Conservation (phyloP, 495 filamentous ascomycete species). For the Bacidia gigantensis region DNA sequence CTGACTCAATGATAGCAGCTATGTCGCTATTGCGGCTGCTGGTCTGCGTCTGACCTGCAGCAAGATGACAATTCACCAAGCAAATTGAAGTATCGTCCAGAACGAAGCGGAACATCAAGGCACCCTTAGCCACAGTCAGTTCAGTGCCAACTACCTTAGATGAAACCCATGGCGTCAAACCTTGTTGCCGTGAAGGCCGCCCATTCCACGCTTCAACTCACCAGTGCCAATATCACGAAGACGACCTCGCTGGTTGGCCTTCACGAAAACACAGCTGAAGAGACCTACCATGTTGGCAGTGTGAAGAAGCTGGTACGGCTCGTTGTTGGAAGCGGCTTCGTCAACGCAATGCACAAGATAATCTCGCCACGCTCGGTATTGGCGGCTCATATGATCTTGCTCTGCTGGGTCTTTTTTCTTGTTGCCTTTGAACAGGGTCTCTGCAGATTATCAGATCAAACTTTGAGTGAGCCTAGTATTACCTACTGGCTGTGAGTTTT, state of each 20-base stretch:
- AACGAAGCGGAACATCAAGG: conserved; percentile 78
- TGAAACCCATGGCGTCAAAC: too few relatives aligned
- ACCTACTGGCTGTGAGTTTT: conserved; percentile 83
- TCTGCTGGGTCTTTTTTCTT: conserved; percentile 86
- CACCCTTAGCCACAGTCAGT: conserved; percentile 39
- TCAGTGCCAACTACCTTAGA: neutral
- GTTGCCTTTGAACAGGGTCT: conserved; percentile 35
- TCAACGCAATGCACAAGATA: conserved; percentile 69
- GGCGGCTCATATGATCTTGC: conserved; percentile 90
- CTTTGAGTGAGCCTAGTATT: neutral
- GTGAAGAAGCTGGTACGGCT: conserved; percentile 76
- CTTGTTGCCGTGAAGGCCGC: conserved; percentile 89
- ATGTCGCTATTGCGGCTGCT: conserved; percentile 87
- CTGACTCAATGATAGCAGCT: conserved; percentile 72
- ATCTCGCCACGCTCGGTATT: conserved; percentile 92
- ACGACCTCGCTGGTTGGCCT: conserved; percentile 54
- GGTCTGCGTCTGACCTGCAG: conserved; percentile 82
- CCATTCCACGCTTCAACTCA: conserved; percentile 90
- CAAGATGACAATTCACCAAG: conserved; percentile 95
- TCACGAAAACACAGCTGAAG: conserved; percentile 92
- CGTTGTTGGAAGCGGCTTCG: conserved; percentile 62
- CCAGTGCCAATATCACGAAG: conserved; percentile 64
- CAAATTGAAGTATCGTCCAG: conserved; percentile 87
- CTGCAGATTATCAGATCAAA: conserved; percentile 20
- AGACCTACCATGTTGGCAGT: conserved; percentile 82